phyloP scores from a whole-genome alignment of 352 stramenopile genomes.

The Thraustochytrium sp. region DNA sequence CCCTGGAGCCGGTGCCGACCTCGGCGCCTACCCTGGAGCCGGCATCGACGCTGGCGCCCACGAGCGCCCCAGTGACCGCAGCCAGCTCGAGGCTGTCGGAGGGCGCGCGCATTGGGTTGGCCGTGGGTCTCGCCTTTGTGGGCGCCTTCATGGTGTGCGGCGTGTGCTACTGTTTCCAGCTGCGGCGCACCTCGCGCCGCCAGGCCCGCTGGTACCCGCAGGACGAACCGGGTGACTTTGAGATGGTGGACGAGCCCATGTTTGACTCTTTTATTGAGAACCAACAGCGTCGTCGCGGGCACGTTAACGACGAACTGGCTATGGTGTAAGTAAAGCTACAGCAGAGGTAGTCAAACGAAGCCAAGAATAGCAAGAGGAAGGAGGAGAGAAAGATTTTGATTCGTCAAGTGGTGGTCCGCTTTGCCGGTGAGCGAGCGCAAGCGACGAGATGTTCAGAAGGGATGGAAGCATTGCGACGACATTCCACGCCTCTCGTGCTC shows the following conservation, averaged over 20 bases:
- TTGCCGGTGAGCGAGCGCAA: too few relatives aligned
- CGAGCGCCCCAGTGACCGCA: neutral
- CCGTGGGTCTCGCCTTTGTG: neutral
- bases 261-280: neutral
- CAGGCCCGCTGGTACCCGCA: neutral
- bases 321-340: neutral
- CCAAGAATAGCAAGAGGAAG: too few relatives aligned
- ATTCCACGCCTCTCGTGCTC: too few relatives aligned
- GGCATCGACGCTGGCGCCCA: neutral
- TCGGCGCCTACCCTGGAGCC: neutral
- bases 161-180: neutral
- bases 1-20: too few relatives aligned
- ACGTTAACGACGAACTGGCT: neutral
- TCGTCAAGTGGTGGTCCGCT: too few relatives aligned
- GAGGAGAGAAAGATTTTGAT: too few relatives aligned
- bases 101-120: neutral
- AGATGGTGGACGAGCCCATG: slow-evolving; percentile 9
- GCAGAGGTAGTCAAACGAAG: too few relatives aligned
- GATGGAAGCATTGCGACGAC: too few relatives aligned
- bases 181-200: neutral
- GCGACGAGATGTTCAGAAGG: too few relatives aligned
- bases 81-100: neutral
- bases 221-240: neutral
- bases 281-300: neutral
- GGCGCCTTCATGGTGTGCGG: neutral